phyloP scores from a whole-genome alignment of 768 basidiomycete species.

The Leccinum boreale region DNA sequence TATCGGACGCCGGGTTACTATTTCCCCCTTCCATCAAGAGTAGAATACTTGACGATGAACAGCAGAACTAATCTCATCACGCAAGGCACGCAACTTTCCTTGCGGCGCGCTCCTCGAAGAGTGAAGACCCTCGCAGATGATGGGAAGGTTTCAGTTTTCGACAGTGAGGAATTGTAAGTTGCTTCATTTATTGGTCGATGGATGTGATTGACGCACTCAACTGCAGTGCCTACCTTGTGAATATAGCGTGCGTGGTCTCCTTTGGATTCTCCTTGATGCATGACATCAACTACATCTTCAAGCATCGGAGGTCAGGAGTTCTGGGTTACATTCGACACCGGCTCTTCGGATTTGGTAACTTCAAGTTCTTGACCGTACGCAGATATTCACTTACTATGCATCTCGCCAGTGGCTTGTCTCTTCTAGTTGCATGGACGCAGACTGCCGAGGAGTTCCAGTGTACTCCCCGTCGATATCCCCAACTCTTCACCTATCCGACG shows the following conservation, averaged over 20 bases:
- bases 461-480: constrained; percentile 35
- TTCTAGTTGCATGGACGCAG: constrained; percentile 39
- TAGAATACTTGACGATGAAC: constrained; percentile 13
- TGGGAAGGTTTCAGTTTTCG: constrained; percentile 22
- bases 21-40: neutral
- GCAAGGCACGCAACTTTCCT: constrained; percentile 20
- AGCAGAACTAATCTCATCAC: constrained; percentile 13
- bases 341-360: constrained; percentile 53
- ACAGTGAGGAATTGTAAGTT: constrained; percentile 36
- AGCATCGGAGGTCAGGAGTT: constrained; percentile 45
- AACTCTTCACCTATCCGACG: constrained; percentile 31
- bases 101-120: constrained; percentile 23
- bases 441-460: constrained; percentile 43
- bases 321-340: constrained; percentile 50
- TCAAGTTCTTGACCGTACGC: neutral
- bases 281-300: constrained; percentile 1
- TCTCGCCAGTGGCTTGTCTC: constrained; percentile 50
- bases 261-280: neutral
- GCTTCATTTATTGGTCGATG: neutral
- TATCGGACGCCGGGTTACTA: neutral
- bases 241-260: constrained; percentile 28
- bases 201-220: neutral
- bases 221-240: constrained; percentile 40
- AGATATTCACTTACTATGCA: constrained; percentile 2
- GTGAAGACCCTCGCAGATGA: constrained; percentile 16